These are phyloP conservation scores for Russula olivacea DNA, from an alignment of 768 basidiomycete genomes.

Conservation along the genomic window DNA sequence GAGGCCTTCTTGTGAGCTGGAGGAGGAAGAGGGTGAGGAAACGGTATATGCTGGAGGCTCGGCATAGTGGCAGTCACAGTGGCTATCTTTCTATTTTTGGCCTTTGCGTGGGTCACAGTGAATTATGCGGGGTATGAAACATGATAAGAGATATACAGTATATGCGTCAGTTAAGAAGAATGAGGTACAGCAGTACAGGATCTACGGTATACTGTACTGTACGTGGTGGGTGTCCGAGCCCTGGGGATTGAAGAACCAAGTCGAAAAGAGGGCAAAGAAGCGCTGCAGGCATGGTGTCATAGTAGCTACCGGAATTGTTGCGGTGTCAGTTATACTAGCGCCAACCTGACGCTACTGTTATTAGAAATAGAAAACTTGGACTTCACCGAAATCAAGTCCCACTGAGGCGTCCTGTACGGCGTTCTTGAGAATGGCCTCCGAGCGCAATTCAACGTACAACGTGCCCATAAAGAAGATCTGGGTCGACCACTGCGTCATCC, in stretches of 20 bases:
- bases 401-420: neutral
- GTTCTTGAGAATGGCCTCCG: neutral
- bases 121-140: neutral
- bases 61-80: no score
- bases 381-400: neutral
- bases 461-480: neutral
- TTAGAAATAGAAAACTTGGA: neutral
- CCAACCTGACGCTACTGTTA: conserved; percentile 5
- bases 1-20: neutral
- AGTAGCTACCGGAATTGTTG: no score
- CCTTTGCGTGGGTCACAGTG: neutral
- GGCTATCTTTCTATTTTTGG: neutral
- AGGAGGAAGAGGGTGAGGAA: neutral
- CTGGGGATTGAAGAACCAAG: neutral
- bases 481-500: neutral
- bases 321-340: no score
- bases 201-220: neutral
- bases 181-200: neutral
- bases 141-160: neutral
- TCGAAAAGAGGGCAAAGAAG: conserved; percentile 15
- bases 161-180: neutral
- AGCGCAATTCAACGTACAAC: neutral
- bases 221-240: neutral
- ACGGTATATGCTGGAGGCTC: conserved; percentile 14
- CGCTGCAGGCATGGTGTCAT: no score